Evolutionary conservation across 768 basidiomycete species (phyloP).

Genomic region (Pilatotrama ljubarskyi): DNA sequence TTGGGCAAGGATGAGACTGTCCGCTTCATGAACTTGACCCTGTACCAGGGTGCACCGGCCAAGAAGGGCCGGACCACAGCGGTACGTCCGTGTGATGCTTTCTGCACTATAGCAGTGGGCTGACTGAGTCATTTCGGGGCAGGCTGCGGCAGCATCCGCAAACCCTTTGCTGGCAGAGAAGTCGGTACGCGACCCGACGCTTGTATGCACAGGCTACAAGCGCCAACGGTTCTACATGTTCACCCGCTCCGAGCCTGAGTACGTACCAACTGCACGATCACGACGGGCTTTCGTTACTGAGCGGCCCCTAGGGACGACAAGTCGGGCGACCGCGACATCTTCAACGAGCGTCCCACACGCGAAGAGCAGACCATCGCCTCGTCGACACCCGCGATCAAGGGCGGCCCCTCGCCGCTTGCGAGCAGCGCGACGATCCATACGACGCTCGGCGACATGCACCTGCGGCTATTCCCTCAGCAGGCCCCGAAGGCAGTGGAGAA

Average conservation of each 20-base stretch:
- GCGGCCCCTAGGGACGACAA: constrained; percentile 66
- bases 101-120: not conserved
- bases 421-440: constrained; percentile 91
- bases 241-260: constrained; percentile 89
- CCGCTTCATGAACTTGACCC: constrained; percentile 80
- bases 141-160: constrained; percentile 94
- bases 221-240: constrained; percentile 93
- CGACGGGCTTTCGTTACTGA: not conserved
- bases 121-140: constrained; percentile 11
- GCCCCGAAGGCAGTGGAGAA: constrained; percentile 97
- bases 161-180: constrained; percentile 93
- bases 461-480: constrained; percentile 86
- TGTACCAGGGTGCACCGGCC: constrained; percentile 93
- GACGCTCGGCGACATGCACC: constrained; percentile 89
- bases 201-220: constrained; percentile 94
- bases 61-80: constrained; percentile 85
- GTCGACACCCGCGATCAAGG: constrained; percentile 47
- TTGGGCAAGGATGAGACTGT: constrained; percentile 94
- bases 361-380: constrained; percentile 91
- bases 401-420: constrained; percentile 71
- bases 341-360: constrained; percentile 96
- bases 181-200: constrained; percentile 80
- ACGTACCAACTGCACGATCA: constrained; percentile 35
- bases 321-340: constrained; percentile 89
- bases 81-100: constrained; percentile 42